These are phyloP conservation scores for Mycena polygramma DNA, from an alignment of 768 basidiomycete genomes.

Conservation along the genomic window DNA sequence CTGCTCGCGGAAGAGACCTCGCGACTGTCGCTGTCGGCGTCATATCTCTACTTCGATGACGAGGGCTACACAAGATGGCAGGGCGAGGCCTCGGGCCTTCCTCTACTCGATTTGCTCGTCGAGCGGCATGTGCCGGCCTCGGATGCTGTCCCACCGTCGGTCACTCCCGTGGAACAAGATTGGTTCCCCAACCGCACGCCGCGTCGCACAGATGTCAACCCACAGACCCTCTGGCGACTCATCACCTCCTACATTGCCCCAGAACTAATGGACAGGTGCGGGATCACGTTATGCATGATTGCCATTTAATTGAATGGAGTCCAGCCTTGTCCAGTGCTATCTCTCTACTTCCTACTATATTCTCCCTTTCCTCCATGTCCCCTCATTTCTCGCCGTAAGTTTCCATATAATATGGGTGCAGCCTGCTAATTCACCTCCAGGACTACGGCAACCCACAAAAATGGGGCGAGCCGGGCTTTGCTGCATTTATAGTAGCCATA, in stretches of 20 bases:
- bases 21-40: constrained; percentile 77
- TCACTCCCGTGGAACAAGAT: constrained; percentile 43
- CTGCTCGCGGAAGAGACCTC: constrained; percentile 69
- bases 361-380: constrained; percentile 93
- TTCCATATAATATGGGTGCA: constrained; percentile 22
- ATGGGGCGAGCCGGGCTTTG: constrained; percentile 97
- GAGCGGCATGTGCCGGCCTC: constrained; percentile 69
- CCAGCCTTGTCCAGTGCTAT: constrained; percentile 84
- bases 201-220: constrained; percentile 82
- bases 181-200: constrained; percentile 91
- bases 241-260: constrained; percentile 90
- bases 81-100: constrained; percentile 93
- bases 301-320: constrained; percentile 3
- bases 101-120: constrained; percentile 86
- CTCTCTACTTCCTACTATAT: constrained; percentile 95
- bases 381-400: constrained; percentile 84
- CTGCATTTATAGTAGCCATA: constrained; percentile 92
- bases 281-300: constrained; percentile 34
- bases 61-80: constrained; percentile 92
- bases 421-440: constrained; percentile 49
- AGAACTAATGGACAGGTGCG: constrained; percentile 93
- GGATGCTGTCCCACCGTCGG: constrained; percentile 40
- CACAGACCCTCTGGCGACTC: constrained; percentile 88
- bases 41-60: constrained; percentile 89
- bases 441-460: constrained; percentile 95